Conservation (phyloP, 2,329 filamentous ascomycete genomes). For the Gnomoniopsis smithogilvyi region DNA sequence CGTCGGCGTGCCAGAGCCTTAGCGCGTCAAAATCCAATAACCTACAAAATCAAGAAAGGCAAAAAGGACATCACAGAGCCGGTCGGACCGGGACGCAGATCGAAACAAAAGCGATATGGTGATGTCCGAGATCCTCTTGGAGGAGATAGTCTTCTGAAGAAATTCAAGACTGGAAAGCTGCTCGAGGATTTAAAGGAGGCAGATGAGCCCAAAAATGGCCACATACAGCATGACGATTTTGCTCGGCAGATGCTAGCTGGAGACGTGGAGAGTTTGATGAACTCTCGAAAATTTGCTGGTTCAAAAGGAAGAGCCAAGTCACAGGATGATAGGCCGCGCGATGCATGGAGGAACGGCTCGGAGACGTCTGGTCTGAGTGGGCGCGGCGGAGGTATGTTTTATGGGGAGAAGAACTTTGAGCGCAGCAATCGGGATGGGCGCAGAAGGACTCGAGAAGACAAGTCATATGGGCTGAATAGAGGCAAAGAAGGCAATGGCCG, state of each 20-base stretch:
- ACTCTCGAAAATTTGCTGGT: background rate
- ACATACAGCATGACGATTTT: constrained; percentile 16
- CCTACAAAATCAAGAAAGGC: constrained; percentile 38
- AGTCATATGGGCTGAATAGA: background rate
- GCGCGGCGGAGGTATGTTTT: background rate
- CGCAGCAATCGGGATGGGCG: background rate
- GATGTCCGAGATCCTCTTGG: constrained; percentile 48
- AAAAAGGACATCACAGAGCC: constrained; percentile 50
- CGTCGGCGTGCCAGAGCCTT: constrained; percentile 22
- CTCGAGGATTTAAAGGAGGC: constrained; percentile 28
- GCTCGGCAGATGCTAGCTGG: constrained; percentile 10
- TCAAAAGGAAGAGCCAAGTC: background rate
- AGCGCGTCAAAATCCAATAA: constrained; percentile 19
- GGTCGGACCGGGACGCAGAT: constrained; percentile 21
- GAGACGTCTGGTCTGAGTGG: background rate
- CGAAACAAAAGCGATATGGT: constrained; percentile 37
- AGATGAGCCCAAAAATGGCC: constrained; percentile 9
- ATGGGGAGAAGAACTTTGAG: background rate
- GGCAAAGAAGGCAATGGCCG: background rate
- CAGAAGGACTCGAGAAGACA: background rate
- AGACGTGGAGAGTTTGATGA: background rate
- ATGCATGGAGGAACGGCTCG: background rate
- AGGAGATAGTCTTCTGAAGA: constrained; percentile 54
- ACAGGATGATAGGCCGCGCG: background rate
- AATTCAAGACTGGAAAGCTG: constrained; percentile 45